Evolutionary conservation across 805 yeast species (phyloP).

Genomic region (Pichia thaimueangensis): DNA sequence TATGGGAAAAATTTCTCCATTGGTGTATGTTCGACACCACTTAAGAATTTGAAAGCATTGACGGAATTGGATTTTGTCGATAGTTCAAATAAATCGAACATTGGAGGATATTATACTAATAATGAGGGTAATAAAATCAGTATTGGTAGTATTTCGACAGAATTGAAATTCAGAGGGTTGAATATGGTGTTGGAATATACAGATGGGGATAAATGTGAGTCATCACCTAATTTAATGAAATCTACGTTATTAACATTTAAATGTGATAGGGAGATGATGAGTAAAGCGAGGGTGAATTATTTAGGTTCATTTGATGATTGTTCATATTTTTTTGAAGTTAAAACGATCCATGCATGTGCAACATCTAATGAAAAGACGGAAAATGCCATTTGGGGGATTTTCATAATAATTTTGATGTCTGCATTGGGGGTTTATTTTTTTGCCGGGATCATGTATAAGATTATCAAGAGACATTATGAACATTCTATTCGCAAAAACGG

Average conservation of each 20-base stretch:
- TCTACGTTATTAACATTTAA: slow-evolving; percentile 65
- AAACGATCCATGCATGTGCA: slow-evolving; percentile 83
- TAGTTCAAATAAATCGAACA: slow-evolving; percentile 34
- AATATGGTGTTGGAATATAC: slow-evolving; percentile 64
- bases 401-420: slow-evolving; percentile 42
- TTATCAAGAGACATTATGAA: slow-evolving; percentile 24
- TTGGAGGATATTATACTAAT: slow-evolving; percentile 56
- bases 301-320: slow-evolving; percentile 73
- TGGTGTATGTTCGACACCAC: slow-evolving; percentile 62
- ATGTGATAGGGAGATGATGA: slow-evolving; percentile 69
- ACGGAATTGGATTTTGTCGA: slow-evolving; percentile 29
- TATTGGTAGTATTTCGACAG: slow-evolving; percentile 55
- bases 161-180: slow-evolving; percentile 65
- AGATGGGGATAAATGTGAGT: slow-evolving; percentile 56
- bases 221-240: slow-evolving; percentile 38
- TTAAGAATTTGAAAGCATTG: slow-evolving; percentile 23
- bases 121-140: slow-evolving; percentile 37
- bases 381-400: slow-evolving; percentile 59
- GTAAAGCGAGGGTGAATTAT: slow-evolving; percentile 59
- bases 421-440: slow-evolving; percentile 38
- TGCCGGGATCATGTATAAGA: slow-evolving; percentile 34
- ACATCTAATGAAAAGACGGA: slow-evolving; percentile 64
- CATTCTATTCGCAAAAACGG: not conserved
- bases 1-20: slow-evolving; percentile 66
- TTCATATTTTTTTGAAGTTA: slow-evolving; percentile 74